These are phyloP conservation scores for Centrapalus pauciflorus DNA, from an alignment of 129 eudicot species.

Conservation along the genomic window DNA sequence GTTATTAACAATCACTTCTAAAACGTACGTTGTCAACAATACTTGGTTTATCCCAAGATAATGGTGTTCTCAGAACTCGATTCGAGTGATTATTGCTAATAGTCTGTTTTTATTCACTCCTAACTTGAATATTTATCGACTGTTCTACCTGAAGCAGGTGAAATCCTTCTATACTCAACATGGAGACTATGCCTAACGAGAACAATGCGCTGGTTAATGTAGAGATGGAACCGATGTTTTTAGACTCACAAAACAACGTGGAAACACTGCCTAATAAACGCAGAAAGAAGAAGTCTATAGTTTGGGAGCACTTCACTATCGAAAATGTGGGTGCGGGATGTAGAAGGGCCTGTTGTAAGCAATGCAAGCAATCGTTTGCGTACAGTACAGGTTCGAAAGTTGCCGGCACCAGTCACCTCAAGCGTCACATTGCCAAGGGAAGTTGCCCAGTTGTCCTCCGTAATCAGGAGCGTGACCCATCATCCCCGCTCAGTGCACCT, in stretches of 20 bases:
- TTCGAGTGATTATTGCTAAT: not conserved
- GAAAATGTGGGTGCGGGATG: slow-evolving; percentile 54
- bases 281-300: slow-evolving; percentile 78
- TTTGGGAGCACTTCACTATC: slow-evolving; percentile 93
- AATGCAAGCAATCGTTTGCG: slow-evolving; percentile 86
- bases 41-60: too few species aligned
- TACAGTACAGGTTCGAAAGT: slow-evolving; percentile 84
- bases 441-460: slow-evolving; percentile 67
- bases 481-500: slow-evolving; percentile 50
- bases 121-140: not conserved
- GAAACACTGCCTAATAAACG: slow-evolving; percentile 49
- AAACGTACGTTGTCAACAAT: too few species aligned
- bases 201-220: slow-evolving; percentile 30
- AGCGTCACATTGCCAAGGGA: slow-evolving; percentile 90
- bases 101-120: not conserved
- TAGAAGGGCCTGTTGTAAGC: slow-evolving; percentile 77
- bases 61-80: too few species aligned
- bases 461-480: slow-evolving; percentile 38
- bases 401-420: slow-evolving; percentile 90
- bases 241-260: not conserved
- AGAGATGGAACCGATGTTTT: not conserved
- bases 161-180: not conserved
- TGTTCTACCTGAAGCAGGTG: not conserved
- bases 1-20: too few species aligned
- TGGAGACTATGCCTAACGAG: slow-evolving; percentile 24